These are phyloP conservation scores for Chromosphaera perkinsii DNA, from an alignment of 208 protist species.

Conservation along the genomic window DNA sequence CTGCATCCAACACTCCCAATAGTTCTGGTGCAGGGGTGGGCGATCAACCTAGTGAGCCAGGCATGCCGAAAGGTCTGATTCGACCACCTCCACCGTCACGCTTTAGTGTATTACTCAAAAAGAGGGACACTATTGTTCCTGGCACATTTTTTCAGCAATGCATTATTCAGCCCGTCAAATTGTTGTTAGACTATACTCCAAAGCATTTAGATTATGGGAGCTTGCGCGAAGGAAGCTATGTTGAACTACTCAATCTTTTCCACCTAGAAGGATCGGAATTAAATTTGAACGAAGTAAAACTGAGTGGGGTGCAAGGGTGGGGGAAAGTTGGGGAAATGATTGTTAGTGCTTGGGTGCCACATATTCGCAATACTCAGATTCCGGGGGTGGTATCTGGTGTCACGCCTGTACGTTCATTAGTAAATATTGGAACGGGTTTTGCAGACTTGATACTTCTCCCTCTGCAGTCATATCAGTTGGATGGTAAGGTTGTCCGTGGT, in stretches of 20 bases:
- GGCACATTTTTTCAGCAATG: conserved; percentile 28
- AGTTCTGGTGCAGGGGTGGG: not conserved
- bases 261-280: conserved; percentile 18
- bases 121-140: no score
- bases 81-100: no score
- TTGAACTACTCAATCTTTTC: conserved; percentile 16
- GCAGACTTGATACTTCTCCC: conserved; percentile 35
- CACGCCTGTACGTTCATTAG: not conserved
- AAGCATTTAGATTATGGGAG: conserved; percentile 10
- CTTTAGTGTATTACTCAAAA: no score
- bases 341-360: conserved; percentile 7
- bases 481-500: not conserved
- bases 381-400: not conserved
- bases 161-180: conserved; percentile 5
- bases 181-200: conserved; percentile 14
- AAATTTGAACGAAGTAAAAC: not conserved
- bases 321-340: not conserved
- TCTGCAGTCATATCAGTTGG: conserved; percentile 9
- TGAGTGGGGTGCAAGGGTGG: conserved; percentile 1
- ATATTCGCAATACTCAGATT: conserved; percentile 10
- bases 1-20: not conserved
- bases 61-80: not conserved
- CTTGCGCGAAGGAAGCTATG: conserved; percentile 2
- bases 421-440: not conserved
- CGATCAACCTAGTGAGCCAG: not conserved